A percentile compares a stretch with the other conserved stretches of the same genome.
Conservation (phyloP, 2,329 filamentous ascomycete species). For the Cercospora berteroae region DNA sequence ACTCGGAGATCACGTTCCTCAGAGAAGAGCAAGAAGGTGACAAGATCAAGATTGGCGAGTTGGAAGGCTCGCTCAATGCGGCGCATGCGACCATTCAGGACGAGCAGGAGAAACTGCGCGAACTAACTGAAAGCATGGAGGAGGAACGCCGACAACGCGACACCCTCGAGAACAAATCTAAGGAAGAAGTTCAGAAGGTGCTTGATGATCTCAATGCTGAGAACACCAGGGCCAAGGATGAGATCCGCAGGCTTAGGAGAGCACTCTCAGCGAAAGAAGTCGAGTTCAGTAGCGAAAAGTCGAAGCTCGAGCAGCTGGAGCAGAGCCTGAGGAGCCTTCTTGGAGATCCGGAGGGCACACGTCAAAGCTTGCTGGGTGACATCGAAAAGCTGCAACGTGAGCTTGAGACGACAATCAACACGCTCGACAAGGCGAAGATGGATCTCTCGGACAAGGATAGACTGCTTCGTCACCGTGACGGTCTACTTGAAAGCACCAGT, state of each 20-base stretch:
- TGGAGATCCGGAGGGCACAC: conserved; percentile 81
- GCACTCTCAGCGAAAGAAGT: conserved; percentile 78
- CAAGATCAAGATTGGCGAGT: conserved; percentile 95
- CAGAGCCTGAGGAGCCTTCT: conserved; percentile 82
- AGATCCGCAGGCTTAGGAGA: conserved; percentile 77
- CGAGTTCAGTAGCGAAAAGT: conserved; percentile 87
- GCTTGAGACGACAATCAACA: conserved; percentile 76
- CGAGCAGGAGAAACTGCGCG: conserved; percentile 67
- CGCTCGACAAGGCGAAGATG: conserved; percentile 75
- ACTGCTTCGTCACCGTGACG: conserved; percentile 83
- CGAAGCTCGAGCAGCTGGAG: conserved; percentile 84
- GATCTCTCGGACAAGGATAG: conserved; percentile 86
- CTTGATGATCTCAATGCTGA: conserved; percentile 91
- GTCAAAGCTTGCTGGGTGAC: conserved; percentile 79
- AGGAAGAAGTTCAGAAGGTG: conserved; percentile 90
- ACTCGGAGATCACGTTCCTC: conserved; percentile 90
- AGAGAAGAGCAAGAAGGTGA: conserved; percentile 95
- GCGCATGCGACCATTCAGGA: conserved; percentile 78
- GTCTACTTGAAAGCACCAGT: conserved; percentile 81
- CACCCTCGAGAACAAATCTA: conserved; percentile 80
- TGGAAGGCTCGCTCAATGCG: conserved; percentile 78
- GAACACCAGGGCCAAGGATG: conserved; percentile 77
- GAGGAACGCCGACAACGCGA: conserved; percentile 85
- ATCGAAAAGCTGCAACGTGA: conserved; percentile 82
- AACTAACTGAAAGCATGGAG: conserved; percentile 62